These are phyloP conservation scores for Gymnopus androsaceus DNA, from an alignment of 1,284 basidiomycete genomes.

Conservation along the genomic window DNA sequence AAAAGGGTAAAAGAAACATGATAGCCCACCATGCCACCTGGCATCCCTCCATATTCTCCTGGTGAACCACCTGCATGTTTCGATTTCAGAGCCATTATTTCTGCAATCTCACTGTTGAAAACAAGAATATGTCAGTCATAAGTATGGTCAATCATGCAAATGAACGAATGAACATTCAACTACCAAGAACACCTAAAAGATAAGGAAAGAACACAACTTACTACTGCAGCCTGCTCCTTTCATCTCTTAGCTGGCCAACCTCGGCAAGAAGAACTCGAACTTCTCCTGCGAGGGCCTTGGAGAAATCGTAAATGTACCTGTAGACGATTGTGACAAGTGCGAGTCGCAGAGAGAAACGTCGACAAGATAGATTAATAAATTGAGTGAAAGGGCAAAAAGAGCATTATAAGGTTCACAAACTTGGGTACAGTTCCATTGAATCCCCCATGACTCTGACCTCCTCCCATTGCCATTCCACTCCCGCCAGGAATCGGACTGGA, in stretches of 20 bases:
- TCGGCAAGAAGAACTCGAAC: conserved; percentile 63
- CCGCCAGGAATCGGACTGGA: not conserved
- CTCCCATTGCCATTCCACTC: not conserved
- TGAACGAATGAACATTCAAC: no score
- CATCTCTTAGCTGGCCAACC: conserved; percentile 74
- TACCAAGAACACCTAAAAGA: not conserved
- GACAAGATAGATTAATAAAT: not conserved
- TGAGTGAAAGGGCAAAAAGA: not conserved
- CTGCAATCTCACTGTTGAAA: conserved; percentile 11
- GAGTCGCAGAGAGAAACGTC: not conserved
- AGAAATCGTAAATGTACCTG: conserved; percentile 68
- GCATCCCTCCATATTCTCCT: conserved; percentile 3
- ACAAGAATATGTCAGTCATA: not conserved
- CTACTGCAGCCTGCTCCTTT: conserved; percentile 60
- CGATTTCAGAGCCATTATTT: conserved; percentile 16
- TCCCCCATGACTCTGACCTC: not conserved
- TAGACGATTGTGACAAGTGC: no score
- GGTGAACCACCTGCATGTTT: conserved; percentile 1
- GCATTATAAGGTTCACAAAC: not conserved
- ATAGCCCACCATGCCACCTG: conserved; percentile 46
- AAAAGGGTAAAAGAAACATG: conserved; percentile 1
- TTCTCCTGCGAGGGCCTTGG: conserved; percentile 59
- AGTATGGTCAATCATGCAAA: not conserved
- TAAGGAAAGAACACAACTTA: not conserved
- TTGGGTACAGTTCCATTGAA: conserved; percentile 5